phyloP scores from a whole-genome alignment of 805 yeast genomes.

The Metschnikowia amazonensis region DNA sequence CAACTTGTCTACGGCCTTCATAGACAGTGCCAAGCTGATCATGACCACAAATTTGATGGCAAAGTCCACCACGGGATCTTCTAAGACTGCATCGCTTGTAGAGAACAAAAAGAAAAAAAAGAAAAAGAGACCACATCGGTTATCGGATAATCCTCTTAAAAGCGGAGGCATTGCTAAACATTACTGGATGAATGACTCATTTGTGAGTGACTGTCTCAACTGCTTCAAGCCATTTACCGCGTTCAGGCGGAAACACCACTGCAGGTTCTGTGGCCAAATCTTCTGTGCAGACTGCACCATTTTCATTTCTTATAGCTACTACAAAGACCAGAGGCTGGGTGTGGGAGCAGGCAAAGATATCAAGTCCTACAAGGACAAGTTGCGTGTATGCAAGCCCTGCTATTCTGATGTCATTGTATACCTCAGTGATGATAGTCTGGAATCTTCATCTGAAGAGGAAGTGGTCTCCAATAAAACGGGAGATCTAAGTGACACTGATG shows the following conservation, averaged over 20 bases:
- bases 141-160: constrained; percentile 41
- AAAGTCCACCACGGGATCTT: constrained; percentile 31
- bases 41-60: constrained; percentile 27
- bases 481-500: background rate
- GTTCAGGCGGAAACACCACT: constrained; percentile 89
- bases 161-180: constrained; percentile 61
- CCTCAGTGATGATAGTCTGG: constrained; percentile 61
- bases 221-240: constrained; percentile 81
- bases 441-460: constrained; percentile 24
- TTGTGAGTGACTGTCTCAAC: constrained; percentile 80
- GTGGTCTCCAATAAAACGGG: background rate
- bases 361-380: constrained; percentile 55
- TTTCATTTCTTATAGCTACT: constrained; percentile 57
- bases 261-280: constrained; percentile 93
- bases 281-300: constrained; percentile 82
- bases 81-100: constrained; percentile 20
- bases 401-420: constrained; percentile 64
- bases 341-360: constrained; percentile 7
- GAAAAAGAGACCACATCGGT: constrained; percentile 27
- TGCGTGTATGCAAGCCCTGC: constrained; percentile 78
- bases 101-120: constrained; percentile 19
- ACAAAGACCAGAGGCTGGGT: constrained; percentile 35
- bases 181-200: constrained; percentile 96
- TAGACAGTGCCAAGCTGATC: constrained; percentile 38
- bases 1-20: constrained; percentile 30